Evolutionary conservation across 164 flowering plant species (phyloP).

Genomic region (Houttuynia cordata): DNA sequence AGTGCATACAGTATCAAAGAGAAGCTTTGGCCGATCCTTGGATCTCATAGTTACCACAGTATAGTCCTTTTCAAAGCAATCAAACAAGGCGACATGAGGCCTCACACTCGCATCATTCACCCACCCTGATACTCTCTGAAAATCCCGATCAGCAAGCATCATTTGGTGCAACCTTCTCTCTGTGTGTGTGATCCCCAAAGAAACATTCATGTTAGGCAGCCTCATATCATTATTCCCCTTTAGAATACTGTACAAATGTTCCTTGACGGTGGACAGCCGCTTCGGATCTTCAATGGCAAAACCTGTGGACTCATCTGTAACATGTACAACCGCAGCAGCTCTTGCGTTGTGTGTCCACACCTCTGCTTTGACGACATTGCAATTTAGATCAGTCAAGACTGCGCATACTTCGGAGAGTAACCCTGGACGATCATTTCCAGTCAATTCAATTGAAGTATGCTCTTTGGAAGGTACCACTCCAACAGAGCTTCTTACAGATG

Average conservation of each 20-base stretch:
- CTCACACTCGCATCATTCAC: conserved; percentile 6
- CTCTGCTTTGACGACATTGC: conserved; percentile 38
- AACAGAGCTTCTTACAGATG: conserved; percentile 20
- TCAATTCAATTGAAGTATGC: conserved; percentile 40
- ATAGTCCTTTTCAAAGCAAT: conserved; percentile 30
- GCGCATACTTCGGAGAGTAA: conserved; percentile 49
- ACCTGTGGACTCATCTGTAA: conserved; percentile 27
- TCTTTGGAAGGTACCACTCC: conserved; percentile 30
- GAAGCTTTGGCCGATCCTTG: conserved; percentile 34
- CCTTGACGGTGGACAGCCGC: conserved; percentile 22
- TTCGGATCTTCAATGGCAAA: conserved; percentile 29
- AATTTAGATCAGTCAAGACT: conserved; percentile 34
- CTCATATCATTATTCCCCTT: conserved; percentile 17
- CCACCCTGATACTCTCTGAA: conserved; percentile 10
- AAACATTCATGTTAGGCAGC: conserved; percentile 14
- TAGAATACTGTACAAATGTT: conserved; percentile 24
- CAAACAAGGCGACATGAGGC: conserved; percentile 20
- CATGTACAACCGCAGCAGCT: conserved; percentile 32
- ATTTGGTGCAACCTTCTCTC: conserved; percentile 48
- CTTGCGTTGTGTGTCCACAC: conserved; percentile 61
- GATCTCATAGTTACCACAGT: conserved; percentile 28
- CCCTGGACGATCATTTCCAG: conserved; percentile 45
- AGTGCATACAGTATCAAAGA: conserved; percentile 37
- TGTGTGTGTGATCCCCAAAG: conserved; percentile 15
- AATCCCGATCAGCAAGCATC: conserved; percentile 44